Evolutionary conservation across 1,284 basidiomycete genomes (phyloP).

Genomic region (Athelia sp.): DNA sequence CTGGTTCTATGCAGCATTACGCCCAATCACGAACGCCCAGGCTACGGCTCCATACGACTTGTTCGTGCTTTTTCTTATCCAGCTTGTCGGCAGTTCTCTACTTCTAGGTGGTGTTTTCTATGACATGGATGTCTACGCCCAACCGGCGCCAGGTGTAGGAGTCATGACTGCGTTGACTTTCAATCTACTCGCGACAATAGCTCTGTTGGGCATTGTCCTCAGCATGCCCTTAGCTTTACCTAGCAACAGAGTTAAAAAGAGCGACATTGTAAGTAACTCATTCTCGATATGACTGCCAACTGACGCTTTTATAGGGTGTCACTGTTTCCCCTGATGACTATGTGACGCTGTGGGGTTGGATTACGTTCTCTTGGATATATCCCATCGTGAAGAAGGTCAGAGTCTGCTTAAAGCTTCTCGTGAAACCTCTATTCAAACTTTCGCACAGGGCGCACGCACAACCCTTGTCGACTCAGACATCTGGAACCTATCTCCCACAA

Average conservation of each 20-base stretch:
- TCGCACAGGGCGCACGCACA: slow-evolving; percentile 34
- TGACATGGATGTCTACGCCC: slow-evolving; percentile 20
- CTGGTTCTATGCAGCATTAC: slow-evolving; percentile 45
- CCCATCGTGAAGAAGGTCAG: slow-evolving; percentile 40
- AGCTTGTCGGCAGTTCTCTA: slow-evolving; percentile 28
- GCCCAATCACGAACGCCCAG: slow-evolving; percentile 32
- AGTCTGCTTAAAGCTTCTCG: slow-evolving; percentile 1
- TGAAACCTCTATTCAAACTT: background rate
- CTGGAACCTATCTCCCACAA: slow-evolving; percentile 49
- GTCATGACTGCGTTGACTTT: slow-evolving; percentile 22
- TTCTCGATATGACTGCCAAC: background rate
- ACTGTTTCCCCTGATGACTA: slow-evolving; percentile 57
- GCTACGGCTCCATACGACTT: slow-evolving; percentile 41
- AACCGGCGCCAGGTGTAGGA: slow-evolving; percentile 22
- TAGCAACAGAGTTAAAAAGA: slow-evolving; percentile 27
- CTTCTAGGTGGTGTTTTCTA: slow-evolving; percentile 34
- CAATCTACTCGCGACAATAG: slow-evolving; percentile 29
- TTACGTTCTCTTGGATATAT: slow-evolving; percentile 66
- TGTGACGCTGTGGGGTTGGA: slow-evolving; percentile 60
- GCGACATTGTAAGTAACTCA: slow-evolving; percentile 31
- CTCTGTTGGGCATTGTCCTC: slow-evolving; percentile 26
- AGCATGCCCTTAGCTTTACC: slow-evolving; percentile 45
- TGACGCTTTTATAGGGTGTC: slow-evolving; percentile 26
- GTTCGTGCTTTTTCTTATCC: slow-evolving; percentile 34
- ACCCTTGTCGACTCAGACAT: slow-evolving; percentile 57